These are phyloP conservation scores for Ophryocystis elektroscirrha DNA, from an alignment of 169 alveolate species.

Conservation along the genomic window DNA sequence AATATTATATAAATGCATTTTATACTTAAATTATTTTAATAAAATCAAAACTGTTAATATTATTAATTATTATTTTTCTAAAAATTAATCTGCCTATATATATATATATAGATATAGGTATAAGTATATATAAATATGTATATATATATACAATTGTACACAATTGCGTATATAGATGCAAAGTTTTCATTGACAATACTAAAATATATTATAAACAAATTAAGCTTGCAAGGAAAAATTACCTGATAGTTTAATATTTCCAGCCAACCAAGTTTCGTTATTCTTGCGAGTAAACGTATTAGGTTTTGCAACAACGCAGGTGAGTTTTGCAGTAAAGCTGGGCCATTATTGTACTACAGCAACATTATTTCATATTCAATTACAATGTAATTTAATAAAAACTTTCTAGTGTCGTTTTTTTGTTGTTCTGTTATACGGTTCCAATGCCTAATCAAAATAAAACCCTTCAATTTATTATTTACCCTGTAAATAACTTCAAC, in stretches of 20 bases:
- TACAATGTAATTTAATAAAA: background rate
- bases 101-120: too few relatives aligned
- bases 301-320: conserved; percentile 59
- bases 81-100: too few relatives aligned
- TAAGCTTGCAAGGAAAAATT: too few relatives aligned
- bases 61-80: too few relatives aligned
- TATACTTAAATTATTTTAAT: background rate
- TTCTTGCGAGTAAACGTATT: conserved; percentile 52
- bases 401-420: background rate
- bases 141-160: too few relatives aligned
- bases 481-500: conserved; percentile 31
- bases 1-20: background rate
- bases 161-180: too few relatives aligned
- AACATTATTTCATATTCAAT: background rate
- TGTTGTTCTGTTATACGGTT: background rate
- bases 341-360: conserved; percentile 52
- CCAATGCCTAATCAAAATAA: background rate
- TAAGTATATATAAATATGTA: too few relatives aligned
- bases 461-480: background rate
- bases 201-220: too few relatives aligned
- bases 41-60: background rate
- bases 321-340: conserved; percentile 57
- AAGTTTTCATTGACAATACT: too few relatives aligned
- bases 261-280: conserved; percentile 15
- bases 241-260: background rate